Percentiles rank a stretch among this genome's conserved stretches.
These are phyloP conservation scores for Bolboschoenus planiculmis DNA, from an alignment of 176 grass and related monocot genomes.

Conservation along the genomic window DNA sequence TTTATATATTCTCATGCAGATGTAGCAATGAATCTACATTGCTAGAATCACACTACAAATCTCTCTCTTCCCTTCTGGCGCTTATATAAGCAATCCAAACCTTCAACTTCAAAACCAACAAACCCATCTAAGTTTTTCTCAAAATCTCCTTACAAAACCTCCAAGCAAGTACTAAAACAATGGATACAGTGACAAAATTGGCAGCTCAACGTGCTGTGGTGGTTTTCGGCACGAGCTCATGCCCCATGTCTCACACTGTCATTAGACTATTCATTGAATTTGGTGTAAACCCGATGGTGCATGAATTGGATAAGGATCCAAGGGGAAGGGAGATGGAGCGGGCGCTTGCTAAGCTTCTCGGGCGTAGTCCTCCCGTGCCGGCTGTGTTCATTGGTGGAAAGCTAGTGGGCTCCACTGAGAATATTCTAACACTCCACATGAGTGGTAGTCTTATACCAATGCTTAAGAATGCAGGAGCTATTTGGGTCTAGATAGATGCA, in stretches of 20 bases:
- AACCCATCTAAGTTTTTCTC: background rate
- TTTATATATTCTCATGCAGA: background rate
- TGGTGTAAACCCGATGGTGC: slow-evolving; percentile 34
- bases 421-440: slow-evolving; percentile 46
- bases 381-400: slow-evolving; percentile 51
- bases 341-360: slow-evolving; percentile 27
- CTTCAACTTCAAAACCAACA: background rate
- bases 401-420: slow-evolving; percentile 39
- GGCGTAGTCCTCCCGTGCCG: slow-evolving; percentile 25
- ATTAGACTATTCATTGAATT: slow-evolving; percentile 39
- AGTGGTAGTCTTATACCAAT: slow-evolving; percentile 40
- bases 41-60: background rate
- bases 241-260: slow-evolving; percentile 80
- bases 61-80: background rate
- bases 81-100: slow-evolving; percentile 28
- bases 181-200: slow-evolving; percentile 57
- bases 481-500: slow-evolving; percentile 40
- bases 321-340: slow-evolving; percentile 33
- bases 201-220: slow-evolving; percentile 63
- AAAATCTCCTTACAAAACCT: background rate
- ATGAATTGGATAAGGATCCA: slow-evolving; percentile 46
- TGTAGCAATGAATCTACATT: background rate
- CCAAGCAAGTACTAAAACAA: background rate
- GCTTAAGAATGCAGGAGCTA: slow-evolving; percentile 43
- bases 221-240: slow-evolving; percentile 73